phyloP scores from a whole-genome alignment of 148 eudicot species.

The Rhododendron williamsianum region DNA sequence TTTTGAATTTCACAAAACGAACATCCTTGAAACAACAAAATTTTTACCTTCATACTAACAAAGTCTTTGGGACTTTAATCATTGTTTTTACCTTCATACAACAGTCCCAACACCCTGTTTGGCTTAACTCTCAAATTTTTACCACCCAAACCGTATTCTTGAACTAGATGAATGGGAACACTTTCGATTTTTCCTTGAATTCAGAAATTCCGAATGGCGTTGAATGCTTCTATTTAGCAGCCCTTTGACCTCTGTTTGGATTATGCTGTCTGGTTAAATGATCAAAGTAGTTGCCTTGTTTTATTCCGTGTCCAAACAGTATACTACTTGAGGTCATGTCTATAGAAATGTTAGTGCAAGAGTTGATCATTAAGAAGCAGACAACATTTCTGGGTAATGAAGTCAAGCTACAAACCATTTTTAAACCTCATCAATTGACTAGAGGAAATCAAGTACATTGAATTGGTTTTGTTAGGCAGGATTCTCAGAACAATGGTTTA shows the following conservation, averaged over 20 bases:
- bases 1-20: too few species aligned
- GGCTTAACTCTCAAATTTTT: background rate
- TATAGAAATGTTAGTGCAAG: background rate
- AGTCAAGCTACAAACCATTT: background rate
- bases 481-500: background rate
- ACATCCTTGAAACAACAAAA: background rate
- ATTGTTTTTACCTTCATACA: background rate
- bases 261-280: slow-evolving; percentile 10
- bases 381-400: slow-evolving; percentile 3
- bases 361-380: background rate
- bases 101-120: background rate
- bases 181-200: background rate
- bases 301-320: slow-evolving; percentile 3
- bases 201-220: background rate
- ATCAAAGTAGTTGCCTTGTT: background rate
- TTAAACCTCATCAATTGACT: background rate
- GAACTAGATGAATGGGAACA: background rate
- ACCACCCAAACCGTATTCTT: background rate
- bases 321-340: background rate
- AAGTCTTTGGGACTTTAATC: background rate
- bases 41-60: background rate
- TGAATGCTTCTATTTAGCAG: background rate
- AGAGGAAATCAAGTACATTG: background rate
- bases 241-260: background rate
- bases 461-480: background rate